These are phyloP conservation scores for Pleurotus giganteus DNA, from an alignment of 768 basidiomycete genomes.

Conservation along the genomic window DNA sequence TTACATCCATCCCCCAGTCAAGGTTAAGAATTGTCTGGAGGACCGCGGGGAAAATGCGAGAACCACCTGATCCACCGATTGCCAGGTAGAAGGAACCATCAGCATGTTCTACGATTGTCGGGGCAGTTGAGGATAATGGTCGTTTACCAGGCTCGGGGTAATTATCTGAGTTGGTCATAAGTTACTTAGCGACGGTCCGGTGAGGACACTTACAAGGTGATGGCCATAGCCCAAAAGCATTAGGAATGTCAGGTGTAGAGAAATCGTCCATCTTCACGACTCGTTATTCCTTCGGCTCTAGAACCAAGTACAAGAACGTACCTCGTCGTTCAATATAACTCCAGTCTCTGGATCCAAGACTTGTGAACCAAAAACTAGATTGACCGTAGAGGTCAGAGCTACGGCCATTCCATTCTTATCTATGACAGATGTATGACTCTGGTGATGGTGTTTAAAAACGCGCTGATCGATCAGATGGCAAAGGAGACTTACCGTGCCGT, in stretches of 20 bases:
- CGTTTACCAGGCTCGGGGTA: slow-evolving; percentile 88
- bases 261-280: slow-evolving; percentile 82
- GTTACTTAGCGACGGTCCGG: neutral
- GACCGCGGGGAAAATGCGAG: slow-evolving; percentile 76
- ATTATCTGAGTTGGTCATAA: slow-evolving; percentile 54
- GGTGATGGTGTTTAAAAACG: neutral
- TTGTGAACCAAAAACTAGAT: slow-evolving; percentile 84
- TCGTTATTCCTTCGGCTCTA: neutral
- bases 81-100: slow-evolving; percentile 74
- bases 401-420: slow-evolving; percentile 89
- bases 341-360: slow-evolving; percentile 88
- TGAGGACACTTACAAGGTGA: slow-evolving; percentile 65
- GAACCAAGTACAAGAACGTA: slow-evolving; percentile 20
- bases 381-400: slow-evolving; percentile 84
- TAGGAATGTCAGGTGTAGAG: slow-evolving; percentile 79
- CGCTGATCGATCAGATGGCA: neutral
- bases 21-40: slow-evolving; percentile 79
- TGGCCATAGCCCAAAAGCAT: slow-evolving; percentile 79
- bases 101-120: slow-evolving; percentile 75
- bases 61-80: slow-evolving; percentile 86
- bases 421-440: slow-evolving; percentile 85
- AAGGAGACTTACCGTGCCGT: slow-evolving; percentile 70
- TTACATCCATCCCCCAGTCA: slow-evolving; percentile 79
- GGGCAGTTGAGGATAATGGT: slow-evolving; percentile 81
- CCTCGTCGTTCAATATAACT: slow-evolving; percentile 87